Evolutionary conservation across 495 filamentous ascomycete genomes (phyloP).

Genomic region (Penicillium silybi): DNA sequence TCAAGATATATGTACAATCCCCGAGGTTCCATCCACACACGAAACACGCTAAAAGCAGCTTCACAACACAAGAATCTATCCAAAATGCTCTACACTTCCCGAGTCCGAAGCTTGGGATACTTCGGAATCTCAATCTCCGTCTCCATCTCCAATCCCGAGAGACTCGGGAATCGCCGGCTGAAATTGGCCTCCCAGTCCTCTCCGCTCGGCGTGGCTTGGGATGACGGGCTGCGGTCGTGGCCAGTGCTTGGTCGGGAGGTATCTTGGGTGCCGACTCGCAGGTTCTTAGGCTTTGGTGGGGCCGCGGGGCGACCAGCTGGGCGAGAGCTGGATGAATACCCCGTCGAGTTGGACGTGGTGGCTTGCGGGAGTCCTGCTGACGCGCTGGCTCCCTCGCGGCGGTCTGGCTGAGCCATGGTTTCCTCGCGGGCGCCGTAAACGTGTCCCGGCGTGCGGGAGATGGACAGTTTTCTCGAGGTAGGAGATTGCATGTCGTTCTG

Average conservation of each 20-base stretch:
- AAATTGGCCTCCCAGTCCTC: slow-evolving; percentile 74
- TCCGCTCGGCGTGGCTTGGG: slow-evolving; percentile 19
- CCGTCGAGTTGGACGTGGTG: slow-evolving; percentile 15
- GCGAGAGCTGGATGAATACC: slow-evolving; percentile 22
- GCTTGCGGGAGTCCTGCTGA: slow-evolving; percentile 17
- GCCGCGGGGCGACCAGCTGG: slow-evolving; percentile 41
- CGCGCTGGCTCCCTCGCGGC: slow-evolving; percentile 16
- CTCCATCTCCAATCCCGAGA: slow-evolving; percentile 77
- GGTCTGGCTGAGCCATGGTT: slow-evolving; percentile 11
- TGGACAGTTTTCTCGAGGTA: not conserved
- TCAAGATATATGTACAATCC: slow-evolving; percentile 24
- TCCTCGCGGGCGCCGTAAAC: slow-evolving; percentile 15
- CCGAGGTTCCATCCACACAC: slow-evolving; percentile 5
- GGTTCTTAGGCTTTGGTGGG: slow-evolving; percentile 59
- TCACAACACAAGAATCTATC: slow-evolving; percentile 6
- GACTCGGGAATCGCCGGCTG: slow-evolving; percentile 74
- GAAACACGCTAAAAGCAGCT: slow-evolving; percentile 22
- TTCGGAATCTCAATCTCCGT: slow-evolving; percentile 55
- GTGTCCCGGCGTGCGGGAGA: slow-evolving; percentile 20
- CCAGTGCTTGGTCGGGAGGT: slow-evolving; percentile 19
- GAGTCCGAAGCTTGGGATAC: slow-evolving; percentile 35
- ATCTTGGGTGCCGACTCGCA: slow-evolving; percentile 42
- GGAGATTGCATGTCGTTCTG: slow-evolving; percentile 17
- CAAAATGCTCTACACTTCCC: slow-evolving; percentile 32
- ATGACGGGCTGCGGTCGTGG: slow-evolving; percentile 19